Evolutionary conservation across 2,329 filamentous ascomycete genomes (phyloP).

Genomic region (Neofusicoccum kwambonambiense): DNA sequence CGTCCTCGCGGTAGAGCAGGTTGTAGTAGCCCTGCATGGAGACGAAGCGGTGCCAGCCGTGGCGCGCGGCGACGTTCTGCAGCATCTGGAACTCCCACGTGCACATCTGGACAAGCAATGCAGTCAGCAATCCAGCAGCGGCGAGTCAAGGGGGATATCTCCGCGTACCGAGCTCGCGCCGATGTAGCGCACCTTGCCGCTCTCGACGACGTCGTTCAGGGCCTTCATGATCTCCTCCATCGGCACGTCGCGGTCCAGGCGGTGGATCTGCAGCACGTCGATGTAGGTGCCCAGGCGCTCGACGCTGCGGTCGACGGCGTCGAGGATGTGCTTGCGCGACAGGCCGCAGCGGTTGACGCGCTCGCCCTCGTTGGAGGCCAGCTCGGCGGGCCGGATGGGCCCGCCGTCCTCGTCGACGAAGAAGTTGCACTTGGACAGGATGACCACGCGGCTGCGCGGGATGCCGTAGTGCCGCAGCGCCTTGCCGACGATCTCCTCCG

Average conservation of each 20-base stretch:
- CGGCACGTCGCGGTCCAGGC: constrained; percentile 55
- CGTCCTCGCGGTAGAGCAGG: constrained; percentile 48
- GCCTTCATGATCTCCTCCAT: constrained; percentile 62
- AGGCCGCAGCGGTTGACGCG: constrained; percentile 38
- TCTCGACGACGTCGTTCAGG: constrained; percentile 53
- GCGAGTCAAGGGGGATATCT: too few species aligned
- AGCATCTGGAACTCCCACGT: constrained; percentile 49
- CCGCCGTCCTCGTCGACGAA: constrained; percentile 27
- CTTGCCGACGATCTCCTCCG: constrained; percentile 31
- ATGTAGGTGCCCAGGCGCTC: constrained; percentile 58
- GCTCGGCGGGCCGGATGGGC: too few species aligned
- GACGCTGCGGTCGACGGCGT: constrained; percentile 35
- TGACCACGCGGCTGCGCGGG: constrained; percentile 29
- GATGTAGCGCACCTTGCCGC: constrained; percentile 37
- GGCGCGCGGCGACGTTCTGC: constrained; percentile 41
- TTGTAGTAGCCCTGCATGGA: constrained; percentile 50
- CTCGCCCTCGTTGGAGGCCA: constrained; percentile 33
- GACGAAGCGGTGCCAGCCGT: constrained; percentile 48
- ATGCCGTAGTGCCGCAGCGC: constrained; percentile 29
- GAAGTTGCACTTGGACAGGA: constrained; percentile 30
- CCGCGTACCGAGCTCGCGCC: constrained; percentile 31
- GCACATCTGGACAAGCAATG: constrained; percentile 32
- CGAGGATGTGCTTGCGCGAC: constrained; percentile 41
- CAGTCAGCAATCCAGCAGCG: too few species aligned
- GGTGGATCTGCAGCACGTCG: constrained; percentile 63